phyloP scores from a whole-genome alignment of 257 asterid species.

The Solanum sejunctum region DNA sequence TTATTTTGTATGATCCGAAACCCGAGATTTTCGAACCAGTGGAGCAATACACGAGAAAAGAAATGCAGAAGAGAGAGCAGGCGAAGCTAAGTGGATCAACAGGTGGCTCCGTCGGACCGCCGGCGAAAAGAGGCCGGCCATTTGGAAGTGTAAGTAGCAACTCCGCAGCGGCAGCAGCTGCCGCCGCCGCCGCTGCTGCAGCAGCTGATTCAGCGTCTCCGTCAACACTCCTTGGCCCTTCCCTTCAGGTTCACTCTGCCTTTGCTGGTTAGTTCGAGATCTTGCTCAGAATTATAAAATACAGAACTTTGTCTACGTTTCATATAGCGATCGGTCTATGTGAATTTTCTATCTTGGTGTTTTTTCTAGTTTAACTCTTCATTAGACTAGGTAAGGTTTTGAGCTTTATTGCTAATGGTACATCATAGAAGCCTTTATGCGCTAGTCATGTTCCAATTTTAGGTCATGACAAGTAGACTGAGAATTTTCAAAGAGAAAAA shows the following conservation, averaged over 20 bases:
- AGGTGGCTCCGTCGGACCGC: slow-evolving; percentile 61
- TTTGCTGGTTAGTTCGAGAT: slow-evolving; percentile 55
- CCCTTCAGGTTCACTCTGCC: slow-evolving; percentile 81
- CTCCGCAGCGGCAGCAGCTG: slow-evolving; percentile 18
- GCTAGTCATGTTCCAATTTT: background rate
- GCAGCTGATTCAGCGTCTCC: slow-evolving; percentile 65
- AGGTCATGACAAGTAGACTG: background rate
- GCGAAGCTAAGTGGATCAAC: slow-evolving; percentile 55
- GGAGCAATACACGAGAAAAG: background rate
- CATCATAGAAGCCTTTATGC: background rate
- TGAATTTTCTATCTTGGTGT: background rate
- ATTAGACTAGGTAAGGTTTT: background rate
- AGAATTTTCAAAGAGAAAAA: background rate
- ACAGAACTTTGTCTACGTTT: background rate
- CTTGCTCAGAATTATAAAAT: background rate
- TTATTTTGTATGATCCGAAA: background rate
- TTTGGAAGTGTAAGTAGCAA: slow-evolving; percentile 54
- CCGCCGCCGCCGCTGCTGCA: slow-evolving; percentile 18
- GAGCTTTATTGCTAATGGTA: background rate
- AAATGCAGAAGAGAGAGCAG: slow-evolving; percentile 87
- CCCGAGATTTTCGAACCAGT: background rate
- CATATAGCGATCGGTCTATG: background rate
- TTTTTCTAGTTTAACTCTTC: background rate
- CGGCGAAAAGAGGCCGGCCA: slow-evolving; percentile 91
- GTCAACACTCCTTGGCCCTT: slow-evolving; percentile 76